Conservation (phyloP, 1,284 basidiomycete genomes). For the Termitomyces sp. region DNA sequence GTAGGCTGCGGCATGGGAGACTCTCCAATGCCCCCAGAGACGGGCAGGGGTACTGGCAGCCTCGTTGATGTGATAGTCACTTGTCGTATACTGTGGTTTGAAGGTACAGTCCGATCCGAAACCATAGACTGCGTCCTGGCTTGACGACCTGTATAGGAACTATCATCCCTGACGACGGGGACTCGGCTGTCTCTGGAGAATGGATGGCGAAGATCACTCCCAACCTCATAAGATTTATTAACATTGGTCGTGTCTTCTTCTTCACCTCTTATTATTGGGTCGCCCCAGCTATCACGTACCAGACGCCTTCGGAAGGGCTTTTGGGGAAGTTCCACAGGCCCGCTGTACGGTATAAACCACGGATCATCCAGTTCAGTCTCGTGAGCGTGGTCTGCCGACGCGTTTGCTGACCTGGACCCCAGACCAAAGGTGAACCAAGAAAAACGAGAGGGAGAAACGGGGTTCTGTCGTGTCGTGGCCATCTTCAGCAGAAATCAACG, state of each 20-base stretch:
- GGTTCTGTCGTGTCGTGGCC: not conserved
- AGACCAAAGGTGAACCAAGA: constrained; percentile 17
- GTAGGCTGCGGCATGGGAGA: constrained; percentile 40
- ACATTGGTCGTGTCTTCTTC: constrained; percentile 28
- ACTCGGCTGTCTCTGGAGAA: not conserved
- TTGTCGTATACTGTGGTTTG: constrained; percentile 28
- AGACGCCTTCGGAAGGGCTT: constrained; percentile 21
- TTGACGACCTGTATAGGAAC: constrained; percentile 11
- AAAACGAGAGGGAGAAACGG: constrained; percentile 24
- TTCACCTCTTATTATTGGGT: constrained; percentile 33
- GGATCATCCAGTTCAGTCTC: constrained; percentile 29
- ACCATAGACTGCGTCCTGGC: constrained; percentile 28
- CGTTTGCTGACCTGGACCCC: constrained; percentile 11
- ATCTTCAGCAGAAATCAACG: not conserved
- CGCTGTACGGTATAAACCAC: constrained; percentile 63
- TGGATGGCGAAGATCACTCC: not conserved
- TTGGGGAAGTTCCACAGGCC: constrained; percentile 47
- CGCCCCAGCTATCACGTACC: constrained; percentile 46
- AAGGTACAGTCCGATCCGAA: constrained; percentile 28
- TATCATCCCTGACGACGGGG: not conserved
- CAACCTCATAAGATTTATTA: constrained; percentile 21
- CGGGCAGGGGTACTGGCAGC: constrained; percentile 33
- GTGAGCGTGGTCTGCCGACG: constrained; percentile 7
- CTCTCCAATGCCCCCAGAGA: constrained; percentile 53
- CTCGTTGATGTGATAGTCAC: constrained; percentile 27